Base-by-base conservation (phyloP, 2,329 filamentous ascomycete species). In the Trichoderma koningii region DNA sequence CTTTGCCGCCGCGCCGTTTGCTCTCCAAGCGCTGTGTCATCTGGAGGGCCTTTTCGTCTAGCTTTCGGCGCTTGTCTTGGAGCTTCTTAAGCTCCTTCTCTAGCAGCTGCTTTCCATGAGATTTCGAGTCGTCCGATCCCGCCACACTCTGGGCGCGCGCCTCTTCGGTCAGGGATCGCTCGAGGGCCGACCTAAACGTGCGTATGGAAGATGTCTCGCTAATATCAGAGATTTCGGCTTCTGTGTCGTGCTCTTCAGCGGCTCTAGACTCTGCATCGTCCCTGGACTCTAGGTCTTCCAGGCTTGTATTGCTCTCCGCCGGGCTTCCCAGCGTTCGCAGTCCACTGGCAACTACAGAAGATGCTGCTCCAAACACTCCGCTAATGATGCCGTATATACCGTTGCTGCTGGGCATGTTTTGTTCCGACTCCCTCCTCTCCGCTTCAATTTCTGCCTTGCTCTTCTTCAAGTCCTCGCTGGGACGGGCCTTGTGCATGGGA, bases 1-100 rank as follows among this genome's bases (percentile, higher is more conserved):
- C 77, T 68, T 81, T 76, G 66, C 80, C 80, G 41, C 84, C 83
- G 12, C 76, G 75, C 19, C 79, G 78, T 66, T 81, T 81, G 28
- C 73, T 78, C 34, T 76, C 70, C 41, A 78, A 74, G 51, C 81
- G 84, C 67, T 84, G 79, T 21, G 82, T 81, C 59, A 83, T 80
- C 69, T 83, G 82, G n/a, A 79, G 79, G 7, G 88, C 78, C 70
- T 88, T 89, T 21, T 87, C 84, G 47, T 90, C 84, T 0, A 91
- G 79, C 70, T 88, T 87, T 55, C 78, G 80, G 9, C 84, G 84
- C 64, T 85, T 84, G 17, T 86, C 81, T 53, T 86, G 80, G 9
- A 91, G 81, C 71, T 88, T 89, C 66, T 80, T 78, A 3, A 92
- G 81, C 69, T 91, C 87, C 70, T 87, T 89, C 30, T 90, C 87